Evolutionary conservation across 371 early-diverging fungal species (phyloP).

Genomic region (Mortierella polycephala): DNA sequence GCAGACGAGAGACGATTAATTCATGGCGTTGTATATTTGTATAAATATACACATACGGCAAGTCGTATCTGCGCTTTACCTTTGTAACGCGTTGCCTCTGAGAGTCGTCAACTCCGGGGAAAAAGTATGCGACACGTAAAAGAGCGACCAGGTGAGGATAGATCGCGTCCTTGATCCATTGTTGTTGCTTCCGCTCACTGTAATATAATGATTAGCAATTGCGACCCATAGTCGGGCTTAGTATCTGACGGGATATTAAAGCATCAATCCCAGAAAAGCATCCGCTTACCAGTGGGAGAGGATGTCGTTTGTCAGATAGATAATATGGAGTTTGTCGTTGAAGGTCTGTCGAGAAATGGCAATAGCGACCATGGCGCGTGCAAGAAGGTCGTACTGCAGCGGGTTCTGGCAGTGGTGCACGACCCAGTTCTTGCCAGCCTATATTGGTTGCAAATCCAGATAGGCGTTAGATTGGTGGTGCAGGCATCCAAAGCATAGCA

Average conservation of each 20-base stretch:
- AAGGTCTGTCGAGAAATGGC: conserved; percentile 59
- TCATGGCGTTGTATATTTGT: no score
- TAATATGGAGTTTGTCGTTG: conserved; percentile 65
- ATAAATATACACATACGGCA: no score
- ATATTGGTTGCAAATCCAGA: background rate
- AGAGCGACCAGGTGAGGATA: conserved; percentile 62
- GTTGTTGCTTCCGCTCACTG: conserved; percentile 63
- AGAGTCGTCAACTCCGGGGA: conserved; percentile 56
- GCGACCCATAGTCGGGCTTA: background rate
- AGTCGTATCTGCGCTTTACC: conserved; percentile 39
- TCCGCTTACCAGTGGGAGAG: conserved; percentile 64
- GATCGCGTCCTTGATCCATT: conserved; percentile 68
- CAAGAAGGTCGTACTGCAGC: conserved; percentile 54
- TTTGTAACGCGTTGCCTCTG: conserved; percentile 65
- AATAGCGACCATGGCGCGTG: conserved; percentile 60
- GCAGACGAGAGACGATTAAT: background rate
- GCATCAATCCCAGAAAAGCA: background rate
- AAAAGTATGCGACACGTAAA: conserved; percentile 64
- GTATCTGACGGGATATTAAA: background rate
- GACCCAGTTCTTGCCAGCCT: conserved; percentile 73
- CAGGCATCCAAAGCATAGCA: no score
- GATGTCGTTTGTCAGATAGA: conserved; percentile 70
- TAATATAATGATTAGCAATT: background rate
- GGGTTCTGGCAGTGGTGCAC: conserved; percentile 61
- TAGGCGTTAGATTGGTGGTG: background rate